Evolutionary conservation across 345 rosid genomes (phyloP), one percentile per base, ranked within the genome.

Genomic region (Cardamine resedifolia): DNA sequence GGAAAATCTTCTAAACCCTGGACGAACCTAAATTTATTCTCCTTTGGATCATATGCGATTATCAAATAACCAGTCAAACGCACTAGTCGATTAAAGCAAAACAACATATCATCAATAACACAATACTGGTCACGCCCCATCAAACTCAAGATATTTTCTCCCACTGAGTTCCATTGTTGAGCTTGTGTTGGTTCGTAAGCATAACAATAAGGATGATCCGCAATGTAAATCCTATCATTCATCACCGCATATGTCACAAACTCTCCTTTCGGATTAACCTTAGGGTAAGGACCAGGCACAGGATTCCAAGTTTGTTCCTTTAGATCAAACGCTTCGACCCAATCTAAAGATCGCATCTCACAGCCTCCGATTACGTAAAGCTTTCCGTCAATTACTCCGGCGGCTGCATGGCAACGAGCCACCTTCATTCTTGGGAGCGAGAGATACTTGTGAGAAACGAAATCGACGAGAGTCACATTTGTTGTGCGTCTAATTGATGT

Each of bases 311-410:
- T 8, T 21, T 30, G 30, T 4, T 9, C 10, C 43, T 44, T n/a
- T 1, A 69, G 2, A 31, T 69, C 45, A 1, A 56, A 68, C 23
- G 4, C 44, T 44, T 68, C 44, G n/a, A 56, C 18, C 55, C 55
- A 49, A 15, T 68, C 7, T 0, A 2, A 1, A 6, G 38, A 2
- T 10, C 2, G 15, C 4, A 1, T 9, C 56, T 1, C 1, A 21
- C 52, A 56, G 2, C 64, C 71, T 51, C 71, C 71, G 36, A 38
- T 6, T 4, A 66, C 60, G 36, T 52, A 67, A 6, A 67, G 52
- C 19, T 52, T 53, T 19, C 71, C 39, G 61, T 52, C 50, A 2
- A 53, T 38, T 0, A 67, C 38, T 41, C 71, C 61, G 5, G 73
- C 59, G 18, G 71, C 48, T 23, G 71, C 71, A 4, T 10, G 0